Percentiles rank a stretch among this genome's conserved stretches.
These are phyloP conservation scores for Orbilia blumenaviensis DNA, from an alignment of 2,329 filamentous ascomycete genomes.

Conservation along the genomic window DNA sequence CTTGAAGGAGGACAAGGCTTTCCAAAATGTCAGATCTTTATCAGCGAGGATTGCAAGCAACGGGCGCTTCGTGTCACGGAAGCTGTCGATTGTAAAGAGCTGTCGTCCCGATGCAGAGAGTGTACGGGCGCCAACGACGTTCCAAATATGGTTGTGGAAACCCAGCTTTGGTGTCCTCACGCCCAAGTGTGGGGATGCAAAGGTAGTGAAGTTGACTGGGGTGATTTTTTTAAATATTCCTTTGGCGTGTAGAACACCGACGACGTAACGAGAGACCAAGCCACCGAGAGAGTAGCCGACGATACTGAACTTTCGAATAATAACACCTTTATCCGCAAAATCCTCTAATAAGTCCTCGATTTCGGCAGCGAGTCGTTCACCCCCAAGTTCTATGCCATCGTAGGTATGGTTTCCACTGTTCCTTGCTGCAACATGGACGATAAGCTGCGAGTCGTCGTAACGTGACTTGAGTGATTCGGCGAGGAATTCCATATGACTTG, in stretches of 20 bases:
- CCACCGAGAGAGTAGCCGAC: slow-evolving; percentile 85
- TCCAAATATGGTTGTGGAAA: slow-evolving; percentile 75
- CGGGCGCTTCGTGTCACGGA: slow-evolving; percentile 82
- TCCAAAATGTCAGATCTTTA: slow-evolving; percentile 83
- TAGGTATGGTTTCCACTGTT: slow-evolving; percentile 78
- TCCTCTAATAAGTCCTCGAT: slow-evolving; percentile 71
- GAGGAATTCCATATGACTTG: slow-evolving; percentile 74
- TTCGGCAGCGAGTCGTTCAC: slow-evolving; percentile 73
- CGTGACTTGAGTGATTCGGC: slow-evolving; percentile 72
- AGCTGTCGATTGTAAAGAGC: slow-evolving; percentile 85
- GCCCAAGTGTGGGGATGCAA: slow-evolving; percentile 85
- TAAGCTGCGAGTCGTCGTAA: slow-evolving; percentile 71
- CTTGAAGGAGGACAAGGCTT: slow-evolving; percentile 78
- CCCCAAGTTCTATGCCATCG: slow-evolving; percentile 74
- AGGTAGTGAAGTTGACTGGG: slow-evolving; percentile 93
- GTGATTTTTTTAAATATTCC: slow-evolving; percentile 80
- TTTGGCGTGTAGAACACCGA: slow-evolving; percentile 82
- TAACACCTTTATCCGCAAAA: slow-evolving; percentile 71
- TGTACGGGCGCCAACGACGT: slow-evolving; percentile 81
- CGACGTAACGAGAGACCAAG: slow-evolving; percentile 82
- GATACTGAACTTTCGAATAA: slow-evolving; percentile 82
- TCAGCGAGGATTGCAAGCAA: slow-evolving; percentile 84
- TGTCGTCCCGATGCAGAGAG: slow-evolving; percentile 85
- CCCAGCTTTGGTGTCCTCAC: slow-evolving; percentile 75
- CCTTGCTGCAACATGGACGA: slow-evolving; percentile 76